Evolutionary conservation across 1,284 basidiomycete genomes (phyloP), one percentile per base, ranked within the genome.

Genomic region (Pascua guehoae): DNA sequence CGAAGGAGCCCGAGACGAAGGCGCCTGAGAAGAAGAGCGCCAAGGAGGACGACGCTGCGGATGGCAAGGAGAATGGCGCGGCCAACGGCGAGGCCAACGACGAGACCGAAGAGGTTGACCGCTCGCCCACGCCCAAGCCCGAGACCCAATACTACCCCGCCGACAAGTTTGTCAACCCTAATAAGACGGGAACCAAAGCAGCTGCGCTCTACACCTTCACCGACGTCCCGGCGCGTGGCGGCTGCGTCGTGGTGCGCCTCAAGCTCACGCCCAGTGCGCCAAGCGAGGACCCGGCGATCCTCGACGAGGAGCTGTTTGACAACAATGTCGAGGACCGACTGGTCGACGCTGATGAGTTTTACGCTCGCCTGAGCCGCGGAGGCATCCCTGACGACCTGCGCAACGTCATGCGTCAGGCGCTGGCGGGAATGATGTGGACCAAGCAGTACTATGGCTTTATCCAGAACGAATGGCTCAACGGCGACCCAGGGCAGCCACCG

Each of bases 401-500:
- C 74, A 93, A 93, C 76, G 89, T 98, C 70, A 96, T 93, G 91
- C 83, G 95, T 58, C 95, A 98, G 76, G 95, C 93, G n/a, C 79
- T 98, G 41, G 87, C 86, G 18, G 95, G 95, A n/a, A 98, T 98
- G 95, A 79, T 98, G 53, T 98, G 95, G 93, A 94, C 90, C 54
- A 98, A 98, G 80, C 95, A 98, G 70, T 92, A 86, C 78, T 98
- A 98, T 79, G 84, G 89, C 74, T 98, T 95, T 77, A 86, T 97
- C 61, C 94, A 97, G 77, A 88, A 89, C 70, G 89, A 96, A 63
- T 98, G 95, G 95, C 83, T 95, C 56, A 84, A 90, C 59, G 95
- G 95, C 50, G 95, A 98, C 78, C 88, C 92, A 9, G 88, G 88
- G 16, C 95, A 98, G 76, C 95, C 95, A 5, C 84, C 91, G 15